Evolutionary conservation across 2,329 filamentous ascomycete genomes (phyloP).

Genomic region (Myotisia sp.): DNA sequence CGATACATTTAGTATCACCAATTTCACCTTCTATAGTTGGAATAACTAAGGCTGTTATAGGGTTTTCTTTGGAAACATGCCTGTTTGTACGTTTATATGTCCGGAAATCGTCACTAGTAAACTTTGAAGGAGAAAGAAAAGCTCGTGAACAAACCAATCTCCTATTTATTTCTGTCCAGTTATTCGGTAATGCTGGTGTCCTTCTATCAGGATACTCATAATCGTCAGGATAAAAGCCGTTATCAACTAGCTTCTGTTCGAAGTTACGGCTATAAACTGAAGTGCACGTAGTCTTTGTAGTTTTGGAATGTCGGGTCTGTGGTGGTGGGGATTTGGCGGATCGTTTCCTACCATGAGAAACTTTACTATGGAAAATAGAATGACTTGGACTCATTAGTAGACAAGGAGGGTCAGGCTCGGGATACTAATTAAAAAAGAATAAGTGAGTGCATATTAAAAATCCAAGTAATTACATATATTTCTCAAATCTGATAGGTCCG

Average conservation of each 20-base stretch:
- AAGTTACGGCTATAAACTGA: constrained; percentile 21
- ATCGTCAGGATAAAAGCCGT: constrained; percentile 18
- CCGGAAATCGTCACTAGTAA: constrained; percentile 19
- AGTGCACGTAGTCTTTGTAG: constrained; percentile 2
- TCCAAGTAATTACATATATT: constrained; percentile 10
- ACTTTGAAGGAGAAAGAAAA: constrained; percentile 26
- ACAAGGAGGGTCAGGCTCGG: background rate
- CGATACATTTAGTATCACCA: constrained; percentile 14
- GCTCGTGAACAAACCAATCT: background rate
- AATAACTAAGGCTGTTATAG: constrained; percentile 21
- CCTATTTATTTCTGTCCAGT: background rate
- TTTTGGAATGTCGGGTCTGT: background rate
- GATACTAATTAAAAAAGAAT: background rate
- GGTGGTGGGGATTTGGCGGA: background rate
- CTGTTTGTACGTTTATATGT: constrained; percentile 18
- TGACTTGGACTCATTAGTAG: constrained; percentile 1
- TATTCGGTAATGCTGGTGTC: background rate
- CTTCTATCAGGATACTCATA: background rate
- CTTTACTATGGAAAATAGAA: too few relatives aligned
- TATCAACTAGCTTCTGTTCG: constrained; percentile 25
- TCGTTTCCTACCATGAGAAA: background rate
- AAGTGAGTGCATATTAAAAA: background rate
- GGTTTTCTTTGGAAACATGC: constrained; percentile 22
- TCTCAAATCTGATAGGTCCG: constrained; percentile 10
- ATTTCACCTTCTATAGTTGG: constrained; percentile 14